These are phyloP conservation scores for Scenedesmus sp. DNA, from an alignment of 163 green algal species.

Conservation along the genomic window DNA sequence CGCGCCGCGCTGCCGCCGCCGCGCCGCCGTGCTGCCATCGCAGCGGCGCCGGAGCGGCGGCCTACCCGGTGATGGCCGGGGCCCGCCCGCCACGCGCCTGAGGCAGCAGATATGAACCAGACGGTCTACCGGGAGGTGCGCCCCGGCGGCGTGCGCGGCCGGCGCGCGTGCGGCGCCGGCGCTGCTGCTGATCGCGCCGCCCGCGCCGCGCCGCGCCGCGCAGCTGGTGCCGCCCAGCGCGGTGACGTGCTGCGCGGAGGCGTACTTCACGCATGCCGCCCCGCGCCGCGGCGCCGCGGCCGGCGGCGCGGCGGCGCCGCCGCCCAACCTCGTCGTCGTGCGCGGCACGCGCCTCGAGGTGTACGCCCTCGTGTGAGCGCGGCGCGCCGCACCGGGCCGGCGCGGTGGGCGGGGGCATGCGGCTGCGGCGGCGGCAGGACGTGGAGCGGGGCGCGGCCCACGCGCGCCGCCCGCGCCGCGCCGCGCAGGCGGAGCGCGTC, in stretches of 20 bases:
- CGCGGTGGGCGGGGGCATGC: too few species aligned
- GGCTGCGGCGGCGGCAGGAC: too few species aligned
- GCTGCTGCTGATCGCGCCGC: too few species aligned
- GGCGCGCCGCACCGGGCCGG: background rate
- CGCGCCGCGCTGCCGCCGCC: too few species aligned
- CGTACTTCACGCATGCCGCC: conserved; percentile 68
- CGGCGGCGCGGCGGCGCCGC: background rate
- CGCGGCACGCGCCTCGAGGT: conserved; percentile 74
- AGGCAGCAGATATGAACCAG: too few species aligned
- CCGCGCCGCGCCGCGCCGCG: background rate
- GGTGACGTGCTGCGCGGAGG: conserved; percentile 59
- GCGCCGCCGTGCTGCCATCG: too few species aligned
- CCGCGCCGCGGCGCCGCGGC: conserved; percentile 3
- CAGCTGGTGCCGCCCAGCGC: conserved; percentile 51
- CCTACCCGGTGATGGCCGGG: too few species aligned
- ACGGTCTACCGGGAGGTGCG: conserved; percentile 27
- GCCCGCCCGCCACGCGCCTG: too few species aligned
- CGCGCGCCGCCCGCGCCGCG: background rate
- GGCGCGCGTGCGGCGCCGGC: too few species aligned
- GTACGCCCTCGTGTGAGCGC: conserved; percentile 51
- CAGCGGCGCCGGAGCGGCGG: too few species aligned
- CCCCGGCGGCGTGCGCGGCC: too few species aligned
- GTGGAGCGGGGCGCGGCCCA: too few species aligned
- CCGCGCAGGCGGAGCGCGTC: background rate
- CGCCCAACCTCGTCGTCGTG: conserved; percentile 78